Base-by-base conservation (phyloP, 352 stramenopile genomes). In the Phytophthora multivora region DNA sequence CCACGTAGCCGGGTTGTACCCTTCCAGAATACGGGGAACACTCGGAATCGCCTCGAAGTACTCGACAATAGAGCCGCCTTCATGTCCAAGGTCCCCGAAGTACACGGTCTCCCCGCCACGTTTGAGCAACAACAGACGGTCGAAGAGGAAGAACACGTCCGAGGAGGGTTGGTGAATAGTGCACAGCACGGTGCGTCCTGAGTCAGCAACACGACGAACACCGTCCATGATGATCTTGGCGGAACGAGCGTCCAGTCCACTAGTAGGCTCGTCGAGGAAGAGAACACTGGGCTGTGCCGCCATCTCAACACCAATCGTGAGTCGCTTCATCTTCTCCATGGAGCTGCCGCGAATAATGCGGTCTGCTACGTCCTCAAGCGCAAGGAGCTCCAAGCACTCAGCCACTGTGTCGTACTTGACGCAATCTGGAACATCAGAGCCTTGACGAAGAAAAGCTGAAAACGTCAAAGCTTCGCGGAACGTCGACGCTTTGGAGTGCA, bases 391-490 rank as follows among this genome's bases (percentile, higher is more conserved):
- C 1, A 90, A 58, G 47, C 69, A 79, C 43, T 90, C 79, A 36
- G 78, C 65, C 0, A 90, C 80, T 5, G 80, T 74, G 51, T 85
- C 76, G 51, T 69, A 75, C 66, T 88, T 88, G 38, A 55, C 54
- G 5, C 59, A 63, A 13, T 74, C 71, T 6, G 79, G 63, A 18
- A 87, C 63, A 3, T 71, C 59, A 1, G 63, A 42, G 2, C 59
- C 49, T 25, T 90, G 80, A 25, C 94, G 80, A 51, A 98, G 68
- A 58, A 93, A 93, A 1, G 93, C 90, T 38, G 86, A 96, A 64
- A 98, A 98, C 0, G 77, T 79, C 16, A 98, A 80, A 5, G 91
- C 89, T 51, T 98, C 96, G 10, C 92, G 77, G 36, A 96, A 93
- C 0, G 96, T 98, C 2, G 87, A 78, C 1, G 88, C 97, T 30